Evolutionary conservation across 352 stramenopile genomes (phyloP).

Genomic region (Sclerospora graminicola): DNA sequence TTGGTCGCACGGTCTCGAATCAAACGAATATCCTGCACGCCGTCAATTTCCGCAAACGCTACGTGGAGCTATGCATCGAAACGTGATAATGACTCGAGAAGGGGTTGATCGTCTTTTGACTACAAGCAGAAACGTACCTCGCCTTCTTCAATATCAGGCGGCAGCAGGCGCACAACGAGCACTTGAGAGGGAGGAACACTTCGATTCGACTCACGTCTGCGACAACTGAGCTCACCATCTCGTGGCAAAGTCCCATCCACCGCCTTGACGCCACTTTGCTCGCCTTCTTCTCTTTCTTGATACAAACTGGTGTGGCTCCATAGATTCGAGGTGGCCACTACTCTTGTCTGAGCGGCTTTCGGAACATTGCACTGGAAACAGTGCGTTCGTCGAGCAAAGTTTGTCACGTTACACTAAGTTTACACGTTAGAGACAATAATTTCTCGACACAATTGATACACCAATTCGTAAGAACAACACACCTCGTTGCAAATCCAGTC

Average conservation of each 20-base stretch:
- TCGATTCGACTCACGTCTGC: conserved; percentile 6
- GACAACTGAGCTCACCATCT: conserved; percentile 2
- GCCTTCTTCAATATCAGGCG: conserved; percentile 60
- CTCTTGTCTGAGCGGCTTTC: conserved; percentile 23
- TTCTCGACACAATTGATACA: too few species aligned
- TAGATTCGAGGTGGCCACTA: conserved; percentile 19
- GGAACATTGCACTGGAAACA: conserved; percentile 68
- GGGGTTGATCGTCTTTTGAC: neutral
- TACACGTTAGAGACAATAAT: neutral
- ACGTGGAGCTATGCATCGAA: conserved; percentile 65
- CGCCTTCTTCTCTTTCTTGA: neutral
- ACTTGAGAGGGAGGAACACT: conserved; percentile 37
- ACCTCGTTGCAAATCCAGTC: conserved; percentile 75
- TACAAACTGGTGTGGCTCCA: conserved; percentile 1
- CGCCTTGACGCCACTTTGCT: neutral
- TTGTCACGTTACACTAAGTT: conserved; percentile 55
- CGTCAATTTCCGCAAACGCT: conserved; percentile 49
- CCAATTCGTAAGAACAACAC: neutral
- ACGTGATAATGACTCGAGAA: neutral
- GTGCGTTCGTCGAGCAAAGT: conserved; percentile 46
- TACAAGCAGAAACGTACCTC: conserved; percentile 31
- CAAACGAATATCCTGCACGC: conserved; percentile 58
- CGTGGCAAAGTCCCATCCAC: neutral
- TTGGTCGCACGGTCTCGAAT: conserved; percentile 64
- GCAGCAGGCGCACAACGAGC: conserved; percentile 58